Evolutionary conservation across 352 stramenopile species (phyloP).

Genomic region (Elongisporangium prolatum): DNA sequence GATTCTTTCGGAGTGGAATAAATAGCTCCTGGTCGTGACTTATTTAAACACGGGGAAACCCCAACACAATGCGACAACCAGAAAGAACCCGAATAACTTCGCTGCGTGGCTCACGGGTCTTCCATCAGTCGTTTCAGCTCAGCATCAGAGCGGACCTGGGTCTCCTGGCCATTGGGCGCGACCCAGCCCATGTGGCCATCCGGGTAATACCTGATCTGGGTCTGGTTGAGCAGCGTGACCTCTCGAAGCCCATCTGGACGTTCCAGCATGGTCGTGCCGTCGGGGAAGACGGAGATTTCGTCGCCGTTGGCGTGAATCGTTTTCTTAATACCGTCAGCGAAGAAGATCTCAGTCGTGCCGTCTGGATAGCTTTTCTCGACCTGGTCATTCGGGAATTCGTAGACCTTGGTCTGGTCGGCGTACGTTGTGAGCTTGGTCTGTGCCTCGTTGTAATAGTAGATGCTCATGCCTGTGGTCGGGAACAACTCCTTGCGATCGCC

Average conservation of each 20-base stretch:
- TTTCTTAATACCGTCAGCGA: conserved; percentile 93
- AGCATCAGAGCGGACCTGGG: conserved; percentile 49
- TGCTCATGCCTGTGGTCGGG: conserved; percentile 79
- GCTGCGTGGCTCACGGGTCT: neutral
- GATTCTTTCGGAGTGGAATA: neutral
- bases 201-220: conserved; percentile 68
- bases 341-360: conserved; percentile 93
- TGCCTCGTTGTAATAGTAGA: conserved; percentile 93
- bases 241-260: conserved; percentile 60
- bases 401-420: conserved; percentile 92
- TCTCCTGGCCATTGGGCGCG: conserved; percentile 37
- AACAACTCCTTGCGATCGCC: conserved; percentile 94
- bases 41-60: neutral
- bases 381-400: conserved; percentile 95
- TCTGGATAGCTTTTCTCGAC: conserved; percentile 91
- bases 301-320: conserved; percentile 68
- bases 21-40: neutral
- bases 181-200: conserved; percentile 69
- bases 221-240: conserved; percentile 71
- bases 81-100: neutral
- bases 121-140: conserved; percentile 62
- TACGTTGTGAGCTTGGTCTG: conserved; percentile 94
- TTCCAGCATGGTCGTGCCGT: conserved; percentile 83
- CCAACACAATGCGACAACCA: neutral
- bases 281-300: conserved; percentile 78